Conservation (phyloP, 2,329 filamentous ascomycete species). For the Aspergillus thermomutatus region DNA sequence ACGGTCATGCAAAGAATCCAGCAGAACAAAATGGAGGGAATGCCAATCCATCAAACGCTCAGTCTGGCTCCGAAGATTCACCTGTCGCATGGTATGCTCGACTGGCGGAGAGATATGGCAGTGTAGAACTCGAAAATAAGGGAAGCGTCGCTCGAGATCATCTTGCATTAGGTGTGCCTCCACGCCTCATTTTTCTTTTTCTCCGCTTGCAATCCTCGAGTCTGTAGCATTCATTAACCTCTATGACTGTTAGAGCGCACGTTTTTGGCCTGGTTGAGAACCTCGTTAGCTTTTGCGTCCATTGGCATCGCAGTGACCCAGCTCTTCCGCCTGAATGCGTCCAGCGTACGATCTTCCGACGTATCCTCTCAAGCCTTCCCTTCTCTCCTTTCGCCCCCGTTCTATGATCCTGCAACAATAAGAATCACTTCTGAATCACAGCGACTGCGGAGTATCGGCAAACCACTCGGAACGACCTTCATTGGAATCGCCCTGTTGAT, state of each 20-base stretch:
- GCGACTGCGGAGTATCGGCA: conserved; percentile 51
- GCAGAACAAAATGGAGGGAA: conserved; percentile 5
- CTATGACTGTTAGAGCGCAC: conserved; percentile 54
- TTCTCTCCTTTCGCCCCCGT: conserved; percentile 18
- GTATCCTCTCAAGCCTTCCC: conserved; percentile 15
- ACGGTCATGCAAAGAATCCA: conserved; percentile 9
- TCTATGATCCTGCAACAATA: conserved; percentile 17
- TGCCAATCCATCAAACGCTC: conserved; percentile 4
- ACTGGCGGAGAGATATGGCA: conserved; percentile 58
- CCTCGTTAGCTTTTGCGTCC: conserved; percentile 62
- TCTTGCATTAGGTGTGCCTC: conserved; percentile 55
- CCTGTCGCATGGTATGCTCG: conserved; percentile 45
- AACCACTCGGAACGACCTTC: conserved; percentile 63
- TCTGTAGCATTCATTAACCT: conserved; percentile 5
- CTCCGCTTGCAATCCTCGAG: neutral
- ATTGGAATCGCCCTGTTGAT: conserved; percentile 60
- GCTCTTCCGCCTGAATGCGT: conserved; percentile 62
- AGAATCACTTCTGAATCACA: conserved; percentile 12
- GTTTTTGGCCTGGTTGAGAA: conserved; percentile 67
- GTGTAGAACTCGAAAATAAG: conserved; percentile 63
- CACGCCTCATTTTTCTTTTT: neutral
- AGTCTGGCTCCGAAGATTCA: conserved; percentile 11
- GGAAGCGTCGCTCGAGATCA: conserved; percentile 64
- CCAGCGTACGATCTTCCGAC: conserved; percentile 21
- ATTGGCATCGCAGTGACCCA: conserved; percentile 66